A percentile compares a stretch with the other conserved stretches of the same genome.
Conservation (phyloP, 305 asterid species). For the Fraxinus velutina region DNA sequence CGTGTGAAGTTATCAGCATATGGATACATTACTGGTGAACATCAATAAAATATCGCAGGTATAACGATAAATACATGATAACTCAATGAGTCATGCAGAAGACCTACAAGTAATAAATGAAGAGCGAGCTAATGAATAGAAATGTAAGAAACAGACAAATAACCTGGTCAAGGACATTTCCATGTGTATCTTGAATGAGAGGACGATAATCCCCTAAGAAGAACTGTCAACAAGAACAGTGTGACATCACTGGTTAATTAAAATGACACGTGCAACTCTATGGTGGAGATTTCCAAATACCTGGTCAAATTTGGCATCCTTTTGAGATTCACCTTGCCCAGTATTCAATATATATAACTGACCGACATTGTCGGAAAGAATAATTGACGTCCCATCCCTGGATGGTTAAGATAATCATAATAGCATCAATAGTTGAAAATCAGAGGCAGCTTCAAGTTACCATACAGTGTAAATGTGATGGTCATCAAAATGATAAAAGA, state of each 20-base stretch:
- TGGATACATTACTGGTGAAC: neutral
- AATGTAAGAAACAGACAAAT: slow-evolving; percentile 7
- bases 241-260: slow-evolving; percentile 28
- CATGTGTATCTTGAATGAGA: slow-evolving; percentile 83
- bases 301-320: slow-evolving; percentile 95
- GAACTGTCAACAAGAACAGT: slow-evolving; percentile 57
- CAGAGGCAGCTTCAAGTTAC: slow-evolving; percentile 17
- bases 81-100: slow-evolving; percentile 4
- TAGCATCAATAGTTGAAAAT: slow-evolving; percentile 22
- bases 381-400: slow-evolving; percentile 97
- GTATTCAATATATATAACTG: slow-evolving; percentile 83
- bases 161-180: slow-evolving; percentile 96
- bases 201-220: slow-evolving; percentile 97
- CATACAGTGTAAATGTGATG: slow-evolving; percentile 7
- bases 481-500: slow-evolving; percentile 6
- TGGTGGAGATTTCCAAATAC: slow-evolving; percentile 31
- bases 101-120: neutral
- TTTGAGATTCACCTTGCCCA: slow-evolving; percentile 95
- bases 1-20: neutral
- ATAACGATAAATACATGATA: neutral
- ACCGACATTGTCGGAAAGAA: slow-evolving; percentile 96
- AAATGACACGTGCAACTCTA: slow-evolving; percentile 15
- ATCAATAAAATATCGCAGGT: neutral
- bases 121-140: neutral
- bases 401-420: slow-evolving; percentile 31